Evolutionary conservation across 2,329 filamentous ascomycete genomes (phyloP), one percentile per base, ranked within the genome.

Genomic region (Penicillium glabrum): DNA sequence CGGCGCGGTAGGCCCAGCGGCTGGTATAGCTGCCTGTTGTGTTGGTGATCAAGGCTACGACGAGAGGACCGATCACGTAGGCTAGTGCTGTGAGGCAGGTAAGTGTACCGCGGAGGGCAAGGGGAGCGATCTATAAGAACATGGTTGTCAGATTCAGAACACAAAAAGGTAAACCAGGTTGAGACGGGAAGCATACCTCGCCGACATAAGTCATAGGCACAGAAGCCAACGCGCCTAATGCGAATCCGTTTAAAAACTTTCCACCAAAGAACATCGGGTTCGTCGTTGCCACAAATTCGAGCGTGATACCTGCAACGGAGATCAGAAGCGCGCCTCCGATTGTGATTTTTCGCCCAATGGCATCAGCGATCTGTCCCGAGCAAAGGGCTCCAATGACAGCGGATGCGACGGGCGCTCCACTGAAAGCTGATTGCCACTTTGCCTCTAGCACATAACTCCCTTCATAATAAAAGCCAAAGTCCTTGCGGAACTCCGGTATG

Each of bases 371-470:
- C 41, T 60, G 58, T 37, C 58, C 58, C n/a, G 58, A 60, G 24
- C 58, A 60, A 13, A 60, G 44, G 2, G 58, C 58, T 3, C 58
- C 58, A 19, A 60, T 50, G 19, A 68, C 69, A 52, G 63, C 72
- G 59, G 70, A 71, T 39, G 77, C 77, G 19, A 78, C 70, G 2
- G 77, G 77, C 0, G 68, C 78, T 11, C 75, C 77, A 39, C 72
- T 70, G 58, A 80, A 79, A 5, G 78, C 77, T 21, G 69, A 71
- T 60, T 81, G 77, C 79, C 78, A 81, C 16, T 74, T 70, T 3
- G 76, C 72, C 14, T 73, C 64, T 9, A 80, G 63, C 7, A 78
- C 75, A 65, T 75, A 79, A 53, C 65, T 65, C 1, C 68, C 73
- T 1, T 71, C 67, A 45, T 68, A 76, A 7, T 61, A 53, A 45